phyloP scores from a whole-genome alignment of 768 basidiomycete genomes.

The Boletellus emodensis region DNA sequence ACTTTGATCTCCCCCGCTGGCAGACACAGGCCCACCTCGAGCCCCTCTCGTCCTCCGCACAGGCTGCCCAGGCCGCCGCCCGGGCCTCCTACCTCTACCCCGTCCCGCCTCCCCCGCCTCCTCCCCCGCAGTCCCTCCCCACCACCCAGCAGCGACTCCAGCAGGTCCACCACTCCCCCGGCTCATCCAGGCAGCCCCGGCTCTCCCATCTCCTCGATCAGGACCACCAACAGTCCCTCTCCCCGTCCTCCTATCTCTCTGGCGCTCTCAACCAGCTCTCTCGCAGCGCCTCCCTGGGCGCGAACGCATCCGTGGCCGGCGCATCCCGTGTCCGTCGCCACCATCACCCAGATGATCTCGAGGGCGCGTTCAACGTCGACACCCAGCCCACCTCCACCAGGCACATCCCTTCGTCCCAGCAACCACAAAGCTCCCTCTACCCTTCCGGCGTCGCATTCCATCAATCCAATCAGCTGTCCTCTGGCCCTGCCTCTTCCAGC shows the following conservation, averaged over 20 bases:
- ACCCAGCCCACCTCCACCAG: constrained; percentile 17
- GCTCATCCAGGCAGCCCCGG: constrained; percentile 52
- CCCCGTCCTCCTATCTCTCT: constrained; percentile 43
- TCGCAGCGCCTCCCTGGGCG: constrained; percentile 64
- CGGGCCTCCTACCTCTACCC: constrained; percentile 54
- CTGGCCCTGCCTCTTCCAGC: constrained; percentile 29
- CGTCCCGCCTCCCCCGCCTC: constrained; percentile 39
- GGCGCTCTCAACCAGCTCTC: constrained; percentile 51
- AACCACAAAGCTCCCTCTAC: constrained; percentile 50
- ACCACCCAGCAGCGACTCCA: constrained; percentile 45
- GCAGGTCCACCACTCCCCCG: constrained; percentile 45
- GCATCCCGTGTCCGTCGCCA: constrained; percentile 57
- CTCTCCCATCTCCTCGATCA: constrained; percentile 66
- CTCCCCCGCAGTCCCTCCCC: constrained; percentile 43
- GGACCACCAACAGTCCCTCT: constrained; percentile 42
- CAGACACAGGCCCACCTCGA: constrained; percentile 44
- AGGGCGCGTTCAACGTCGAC: constrained; percentile 45
- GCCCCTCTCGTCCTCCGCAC: constrained; percentile 49
- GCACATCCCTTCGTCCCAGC: constrained; percentile 32
- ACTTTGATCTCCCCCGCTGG: constrained; percentile 68
- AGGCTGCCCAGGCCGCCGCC: constrained; percentile 48
- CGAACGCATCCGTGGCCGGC: constrained; percentile 36
- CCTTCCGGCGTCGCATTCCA: constrained; percentile 57
- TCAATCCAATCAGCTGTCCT: constrained; percentile 24
- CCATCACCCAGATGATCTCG: constrained; percentile 67